A percentile compares a stretch with the other conserved stretches of the same genome.
Evolutionary conservation across 345 rosid genomes (phyloP).

Genomic region (Adansonia digitata): DNA sequence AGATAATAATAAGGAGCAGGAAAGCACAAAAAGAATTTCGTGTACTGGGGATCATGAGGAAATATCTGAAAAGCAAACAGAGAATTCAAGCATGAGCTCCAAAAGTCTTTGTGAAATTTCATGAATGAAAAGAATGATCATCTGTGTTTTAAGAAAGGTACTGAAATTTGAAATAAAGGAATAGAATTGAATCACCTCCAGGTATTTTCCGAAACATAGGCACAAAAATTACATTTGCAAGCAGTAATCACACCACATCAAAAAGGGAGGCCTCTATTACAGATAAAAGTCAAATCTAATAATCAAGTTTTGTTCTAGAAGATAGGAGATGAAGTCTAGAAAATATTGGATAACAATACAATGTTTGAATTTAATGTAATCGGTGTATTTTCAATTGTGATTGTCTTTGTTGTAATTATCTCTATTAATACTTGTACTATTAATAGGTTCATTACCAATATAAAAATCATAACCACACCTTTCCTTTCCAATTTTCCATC

Average conservation of each 20-base stretch:
- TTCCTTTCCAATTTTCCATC: too few species aligned
- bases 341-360: too few species aligned
- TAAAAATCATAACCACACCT: too few species aligned
- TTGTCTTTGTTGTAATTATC: too few species aligned
- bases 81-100: not conserved
- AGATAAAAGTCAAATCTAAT: too few species aligned
- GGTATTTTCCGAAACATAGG: slow-evolving; percentile 97
- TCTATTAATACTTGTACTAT: too few species aligned
- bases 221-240: slow-evolving; percentile 97
- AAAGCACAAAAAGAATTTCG: not conserved
- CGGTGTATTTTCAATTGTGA: too few species aligned
- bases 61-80: slow-evolving; percentile 10
- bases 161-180: not conserved
- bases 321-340: too few species aligned
- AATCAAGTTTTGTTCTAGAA: too few species aligned
- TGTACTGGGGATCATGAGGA: not conserved
- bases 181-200: slow-evolving; percentile 58
- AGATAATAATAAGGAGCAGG: not conserved
- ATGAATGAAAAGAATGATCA: not conserved
- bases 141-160: not conserved
- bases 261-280: slow-evolving; percentile 94
- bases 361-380: too few species aligned
- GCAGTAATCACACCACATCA: slow-evolving; percentile 83
- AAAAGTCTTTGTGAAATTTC: slow-evolving; percentile 10
- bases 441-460: too few species aligned